phyloP scores from a whole-genome alignment of 148 eudicot genomes.

The Rhododendron henanense region DNA sequence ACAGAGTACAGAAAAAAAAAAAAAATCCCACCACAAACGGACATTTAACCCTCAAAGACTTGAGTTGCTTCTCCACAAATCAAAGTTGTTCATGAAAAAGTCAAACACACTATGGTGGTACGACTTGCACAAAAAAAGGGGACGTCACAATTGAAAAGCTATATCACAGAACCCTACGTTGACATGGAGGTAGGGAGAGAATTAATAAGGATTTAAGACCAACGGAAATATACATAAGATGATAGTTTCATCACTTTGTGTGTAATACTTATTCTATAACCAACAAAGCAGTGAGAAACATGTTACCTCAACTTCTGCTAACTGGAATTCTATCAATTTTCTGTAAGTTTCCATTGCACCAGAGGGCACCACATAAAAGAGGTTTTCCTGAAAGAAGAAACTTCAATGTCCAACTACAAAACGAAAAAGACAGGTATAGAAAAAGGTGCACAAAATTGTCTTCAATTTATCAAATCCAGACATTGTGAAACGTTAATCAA shows the following conservation, averaged over 20 bases:
- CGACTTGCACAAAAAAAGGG: background rate
- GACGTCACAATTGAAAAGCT: background rate
- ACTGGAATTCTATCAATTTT: slow-evolving; percentile 62
- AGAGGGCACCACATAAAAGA: slow-evolving; percentile 64
- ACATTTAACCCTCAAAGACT: background rate
- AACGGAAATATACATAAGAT: background rate
- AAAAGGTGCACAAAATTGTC: background rate
- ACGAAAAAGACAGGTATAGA: background rate
- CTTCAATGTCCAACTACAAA: background rate
- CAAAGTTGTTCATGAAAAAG: slow-evolving; percentile 2
- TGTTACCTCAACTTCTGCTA: slow-evolving; percentile 58
- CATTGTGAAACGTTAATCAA: slow-evolving; percentile 1
- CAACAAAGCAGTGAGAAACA: background rate
- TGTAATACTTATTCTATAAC: background rate
- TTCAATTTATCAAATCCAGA: slow-evolving; percentile 1
- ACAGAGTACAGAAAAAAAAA: background rate
- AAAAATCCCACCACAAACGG: background rate
- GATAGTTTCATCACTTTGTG: background rate
- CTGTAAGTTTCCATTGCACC: slow-evolving; percentile 79
- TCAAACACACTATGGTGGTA: background rate
- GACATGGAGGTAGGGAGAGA: background rate
- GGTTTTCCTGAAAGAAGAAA: slow-evolving; percentile 54
- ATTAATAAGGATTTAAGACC: background rate
- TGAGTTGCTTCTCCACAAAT: background rate
- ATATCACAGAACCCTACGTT: background rate